A percentile compares a stretch with the other conserved stretches of the same genome.
These are phyloP conservation scores for Paspalum notatum DNA, from an alignment of 176 grass and related monocot species.

Conservation along the genomic window DNA sequence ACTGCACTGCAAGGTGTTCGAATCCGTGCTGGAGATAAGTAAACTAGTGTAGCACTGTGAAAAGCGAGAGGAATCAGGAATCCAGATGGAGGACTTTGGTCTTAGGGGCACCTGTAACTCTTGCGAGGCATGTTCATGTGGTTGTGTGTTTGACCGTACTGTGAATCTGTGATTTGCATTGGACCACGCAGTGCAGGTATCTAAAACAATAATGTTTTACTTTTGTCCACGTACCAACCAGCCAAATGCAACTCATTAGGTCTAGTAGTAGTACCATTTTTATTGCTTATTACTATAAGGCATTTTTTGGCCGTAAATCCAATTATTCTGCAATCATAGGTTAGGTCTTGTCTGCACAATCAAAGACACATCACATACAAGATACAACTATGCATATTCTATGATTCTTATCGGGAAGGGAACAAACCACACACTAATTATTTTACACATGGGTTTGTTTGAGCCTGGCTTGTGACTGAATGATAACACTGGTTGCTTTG, in stretches of 20 bases:
- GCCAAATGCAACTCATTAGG: too few relatives aligned
- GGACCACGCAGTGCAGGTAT: conserved; percentile 1
- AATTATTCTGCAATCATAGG: conserved; percentile 22
- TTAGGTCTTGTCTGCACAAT: not conserved
- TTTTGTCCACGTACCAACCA: too few relatives aligned
- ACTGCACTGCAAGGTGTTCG: not conserved
- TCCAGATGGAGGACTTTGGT: conserved; percentile 1
- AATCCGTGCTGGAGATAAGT: conserved; percentile 23
- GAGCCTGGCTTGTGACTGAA: conserved; percentile 24
- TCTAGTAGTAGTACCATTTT: not conserved
- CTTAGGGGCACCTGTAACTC: conserved; percentile 37
- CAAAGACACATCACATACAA: not conserved
- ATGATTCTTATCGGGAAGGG: not conserved
- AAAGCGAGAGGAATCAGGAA: conserved; percentile 15
- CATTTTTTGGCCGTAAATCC: not conserved
- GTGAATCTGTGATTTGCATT: conserved; percentile 17
- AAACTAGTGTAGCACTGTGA: not conserved
- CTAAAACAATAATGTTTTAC: not conserved
- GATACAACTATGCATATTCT: not conserved
- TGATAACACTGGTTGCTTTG: conserved; percentile 1
- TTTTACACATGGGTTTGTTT: conserved; percentile 22
- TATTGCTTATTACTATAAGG: not conserved
- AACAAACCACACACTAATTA: not conserved
- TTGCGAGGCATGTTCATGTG: conserved; percentile 42
- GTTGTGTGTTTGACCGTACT: conserved; percentile 48